A percentile compares a stretch with the other conserved stretches of the same genome.
Evolutionary conservation across 345 rosid genomes (phyloP).

Genomic region (Balakata baccata): DNA sequence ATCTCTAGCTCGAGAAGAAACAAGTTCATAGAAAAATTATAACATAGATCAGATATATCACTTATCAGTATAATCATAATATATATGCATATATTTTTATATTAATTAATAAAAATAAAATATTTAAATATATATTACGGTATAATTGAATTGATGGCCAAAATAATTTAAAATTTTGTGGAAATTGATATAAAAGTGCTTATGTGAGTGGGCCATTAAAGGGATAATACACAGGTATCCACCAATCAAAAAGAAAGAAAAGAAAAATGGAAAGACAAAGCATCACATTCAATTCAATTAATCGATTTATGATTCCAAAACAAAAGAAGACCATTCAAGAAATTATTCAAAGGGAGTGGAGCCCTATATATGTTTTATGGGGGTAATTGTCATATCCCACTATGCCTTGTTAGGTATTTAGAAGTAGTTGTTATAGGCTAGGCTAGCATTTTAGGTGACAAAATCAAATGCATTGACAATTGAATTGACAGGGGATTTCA

Average conservation of each 20-base stretch:
- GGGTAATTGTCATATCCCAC: background rate
- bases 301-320: background rate
- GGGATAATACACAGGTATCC: background rate
- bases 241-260: background rate
- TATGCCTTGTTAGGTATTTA: background rate
- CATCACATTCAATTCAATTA: conserved; percentile 1
- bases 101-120: too few species aligned
- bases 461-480: background rate
- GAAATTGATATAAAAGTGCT: background rate
- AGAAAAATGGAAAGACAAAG: background rate
- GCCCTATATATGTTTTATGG: background rate
- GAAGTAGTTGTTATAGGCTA: background rate
- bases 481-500: background rate
- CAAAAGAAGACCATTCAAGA: background rate
- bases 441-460: background rate
- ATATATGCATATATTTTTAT: too few species aligned
- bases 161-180: too few species aligned
- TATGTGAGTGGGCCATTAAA: background rate
- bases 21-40: too few species aligned
- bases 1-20: too few species aligned
- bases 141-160: too few species aligned
- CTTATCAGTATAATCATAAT: too few species aligned
- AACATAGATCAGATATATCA: too few species aligned
- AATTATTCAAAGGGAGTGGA: conserved; percentile 1
- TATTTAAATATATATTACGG: too few species aligned